These are phyloP conservation scores for Serendipita sp. DNA, from an alignment of 768 basidiomycete genomes.

Conservation along the genomic window DNA sequence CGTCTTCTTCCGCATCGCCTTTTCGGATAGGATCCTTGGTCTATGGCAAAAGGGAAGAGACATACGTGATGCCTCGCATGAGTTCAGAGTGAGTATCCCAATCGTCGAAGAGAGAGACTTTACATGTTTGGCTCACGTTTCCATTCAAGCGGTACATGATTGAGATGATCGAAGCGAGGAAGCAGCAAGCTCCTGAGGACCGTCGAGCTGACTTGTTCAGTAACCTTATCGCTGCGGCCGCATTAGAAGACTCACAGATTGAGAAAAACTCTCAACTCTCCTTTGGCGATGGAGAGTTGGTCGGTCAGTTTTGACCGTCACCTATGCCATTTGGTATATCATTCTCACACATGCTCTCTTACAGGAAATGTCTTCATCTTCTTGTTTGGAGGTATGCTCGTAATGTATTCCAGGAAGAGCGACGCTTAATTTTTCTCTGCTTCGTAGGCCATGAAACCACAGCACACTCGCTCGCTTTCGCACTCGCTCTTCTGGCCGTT, in stretches of 20 bases:
- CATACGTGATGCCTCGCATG: background rate
- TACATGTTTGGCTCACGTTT: background rate
- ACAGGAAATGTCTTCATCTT: slow-evolving; percentile 1
- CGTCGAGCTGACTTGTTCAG: background rate
- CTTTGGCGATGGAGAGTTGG: background rate
- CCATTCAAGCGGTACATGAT: background rate
- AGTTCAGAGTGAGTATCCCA: background rate
- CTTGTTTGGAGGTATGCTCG: background rate
- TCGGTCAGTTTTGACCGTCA: background rate
- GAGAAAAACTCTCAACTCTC: background rate
- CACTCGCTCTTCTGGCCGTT: slow-evolving; percentile 17
- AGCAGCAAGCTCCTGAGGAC: background rate
- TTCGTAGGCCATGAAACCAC: slow-evolving; percentile 14
- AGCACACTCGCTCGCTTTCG: slow-evolving; percentile 15
- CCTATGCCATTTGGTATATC: background rate
- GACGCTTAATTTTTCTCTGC: background rate
- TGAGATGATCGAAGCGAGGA: background rate
- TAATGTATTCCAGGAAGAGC: too few relatives aligned
- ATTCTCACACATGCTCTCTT: too few relatives aligned
- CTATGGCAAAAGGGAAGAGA: background rate
- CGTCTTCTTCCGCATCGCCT: background rate
- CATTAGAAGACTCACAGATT: background rate
- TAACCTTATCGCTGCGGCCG: background rate
- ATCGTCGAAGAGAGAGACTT: background rate
- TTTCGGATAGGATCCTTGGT: background rate